Evolutionary conservation across 2,329 filamentous ascomycete species (phyloP), one percentile per base, ranked within the genome.

Genomic region (Fusarium cicatricum): DNA sequence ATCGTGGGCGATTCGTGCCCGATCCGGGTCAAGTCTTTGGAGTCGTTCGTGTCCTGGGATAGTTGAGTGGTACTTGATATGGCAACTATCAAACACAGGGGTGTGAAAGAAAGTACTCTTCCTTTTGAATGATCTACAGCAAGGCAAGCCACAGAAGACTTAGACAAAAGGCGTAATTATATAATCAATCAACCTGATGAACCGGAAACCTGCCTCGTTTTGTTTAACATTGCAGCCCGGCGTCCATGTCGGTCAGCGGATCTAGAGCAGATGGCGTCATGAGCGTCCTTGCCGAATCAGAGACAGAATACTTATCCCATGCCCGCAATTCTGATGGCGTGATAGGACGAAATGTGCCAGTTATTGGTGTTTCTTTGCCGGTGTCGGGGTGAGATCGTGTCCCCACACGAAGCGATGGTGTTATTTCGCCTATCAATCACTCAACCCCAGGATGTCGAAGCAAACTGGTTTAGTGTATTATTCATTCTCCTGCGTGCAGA

Each of bases 401-500:
- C 59, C 45, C 64, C 65, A 62, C 64, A 55, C 28, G 26, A 19
- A 15, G 41, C 64, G 65, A 67, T 67, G 65, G 58, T 67, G 65
- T 67, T 67, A 67, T 67, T 65, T 67, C 43, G 64, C 48, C 60
- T 55, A 55, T 65, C 56, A 52, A 67, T 67, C 55, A 67, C 65
- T 58, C 62, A 67, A 67, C 43, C n/a, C 28, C 26, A 40, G 41
- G 54, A 38, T 60, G 31, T 2, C 7, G 21, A 37, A 23, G 26
- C 31, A 49, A 40, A 42, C 40, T 34, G 48, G 19, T 14, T 12
- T 45, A 48, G 45, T 23, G 37, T 28, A 46, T 4, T 15, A 40
- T 32, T 43, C 16, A 11, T 11, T 15, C 10, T 45, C 15, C 8
- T n/a, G 31, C 34, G 21, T 45, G 3, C 2, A 32, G 14, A 2